A percentile compares a stretch with the other conserved stretches of the same genome.
phyloP scores from a whole-genome alignment of 2,329 filamentous ascomycete genomes.

The Aureobasidium mangrovei region DNA sequence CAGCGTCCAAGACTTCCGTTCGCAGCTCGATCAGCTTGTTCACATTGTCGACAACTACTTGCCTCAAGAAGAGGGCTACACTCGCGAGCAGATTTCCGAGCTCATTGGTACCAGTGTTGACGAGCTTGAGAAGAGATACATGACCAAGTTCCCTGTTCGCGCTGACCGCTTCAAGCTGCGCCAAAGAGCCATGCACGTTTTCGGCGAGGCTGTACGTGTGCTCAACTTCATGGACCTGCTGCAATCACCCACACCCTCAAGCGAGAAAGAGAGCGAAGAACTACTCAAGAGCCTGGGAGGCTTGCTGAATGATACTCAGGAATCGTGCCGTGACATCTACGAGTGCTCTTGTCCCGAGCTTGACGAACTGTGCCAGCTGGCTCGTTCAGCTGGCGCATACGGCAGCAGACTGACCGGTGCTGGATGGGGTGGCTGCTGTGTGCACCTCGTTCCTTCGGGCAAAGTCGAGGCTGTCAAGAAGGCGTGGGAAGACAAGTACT shows the following conservation, averaged over 20 bases:
- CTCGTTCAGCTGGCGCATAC: constrained; percentile 67
- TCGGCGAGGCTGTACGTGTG: constrained; percentile 79
- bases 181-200: constrained; percentile 84
- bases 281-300: constrained; percentile 66
- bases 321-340: constrained; percentile 76
- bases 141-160: constrained; percentile 80
- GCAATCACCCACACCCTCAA: constrained; percentile 31
- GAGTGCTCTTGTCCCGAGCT: constrained; percentile 89
- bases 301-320: constrained; percentile 83
- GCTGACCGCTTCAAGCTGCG: constrained; percentile 80
- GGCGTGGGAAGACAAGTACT: constrained; percentile 76
- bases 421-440: constrained; percentile 93
- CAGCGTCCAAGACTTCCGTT: constrained; percentile 38
- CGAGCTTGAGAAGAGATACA: constrained; percentile 68
- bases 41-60: constrained; percentile 62
- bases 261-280: constrained; percentile 50
- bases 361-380: constrained; percentile 79
- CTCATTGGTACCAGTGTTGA: constrained; percentile 60
- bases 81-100: constrained; percentile 70
- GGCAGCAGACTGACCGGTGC: constrained; percentile 85
- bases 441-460: constrained; percentile 80
- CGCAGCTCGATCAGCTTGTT: constrained; percentile 67
- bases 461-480: constrained; percentile 70
- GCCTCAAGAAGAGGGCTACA: constrained; percentile 73
- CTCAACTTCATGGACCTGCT: constrained; percentile 73